Evolutionary conservation across 2,329 filamentous ascomycete species (phyloP), one percentile per base, ranked within the genome.

Genomic region (Neocatenulostroma microsporum): DNA sequence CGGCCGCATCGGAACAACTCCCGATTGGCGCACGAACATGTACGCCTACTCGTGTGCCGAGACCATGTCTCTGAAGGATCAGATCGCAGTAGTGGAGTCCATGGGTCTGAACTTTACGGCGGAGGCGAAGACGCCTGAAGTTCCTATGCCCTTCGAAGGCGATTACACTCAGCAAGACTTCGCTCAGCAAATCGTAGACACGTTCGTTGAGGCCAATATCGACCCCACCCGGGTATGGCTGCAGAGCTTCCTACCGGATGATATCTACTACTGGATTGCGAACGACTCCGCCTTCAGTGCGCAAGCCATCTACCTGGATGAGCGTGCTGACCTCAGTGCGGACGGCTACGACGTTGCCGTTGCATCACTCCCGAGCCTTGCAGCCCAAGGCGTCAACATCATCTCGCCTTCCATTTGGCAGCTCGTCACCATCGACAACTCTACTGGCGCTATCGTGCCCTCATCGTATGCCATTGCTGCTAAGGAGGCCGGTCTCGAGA

Each of bases 121-220:
- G 4, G 79, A 83, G 60, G 68, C 82, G 21, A 84, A 84, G 66
- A 74, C 73, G 0, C 79, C 64, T 2, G 46, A 55, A 13, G 30
- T 84, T n/a, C 54, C 67, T n/a, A 84, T 84, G 79, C 81, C 81
- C 0, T 84, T 81, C 55, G 54, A 69, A 10, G 66, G 67, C 37
- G 54, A 69, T 53, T 84, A 82, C 64, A 84, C 80, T 0, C 78
- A 82, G 53, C 62, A 74, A 47, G 62, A 67, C 50, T 84, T 75
- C 52, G 74, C 75, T 0, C 76, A 80, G 60, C 76, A 83, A 56
- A 61, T 84, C 42, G 68, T 80, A 38, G 70, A 80, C 50, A 70
- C 73, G 36, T 79, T 78, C 62, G 67, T 68, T 40, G 55, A 58
- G 1, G 69, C 69, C 12, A 63, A 66, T 17, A 71, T 82, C 55